Base-by-base conservation (phyloP, 2,329 filamentous ascomycete species). In the Teratosphaeria viscida region DNA sequence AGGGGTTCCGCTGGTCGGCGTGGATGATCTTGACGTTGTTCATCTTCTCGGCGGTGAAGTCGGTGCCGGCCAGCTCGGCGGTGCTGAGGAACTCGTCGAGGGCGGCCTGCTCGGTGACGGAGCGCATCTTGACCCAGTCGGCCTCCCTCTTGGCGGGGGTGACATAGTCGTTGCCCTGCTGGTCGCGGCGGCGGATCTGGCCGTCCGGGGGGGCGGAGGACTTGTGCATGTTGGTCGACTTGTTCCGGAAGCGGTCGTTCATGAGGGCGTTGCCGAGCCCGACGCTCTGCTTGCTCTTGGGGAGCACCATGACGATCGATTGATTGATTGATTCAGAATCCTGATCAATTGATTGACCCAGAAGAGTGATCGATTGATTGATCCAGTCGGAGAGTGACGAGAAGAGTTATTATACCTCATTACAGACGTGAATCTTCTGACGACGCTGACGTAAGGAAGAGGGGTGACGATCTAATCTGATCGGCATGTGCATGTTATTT, bases 11-110 rank as follows among this genome's bases (percentile, higher is more conserved):
- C 77, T 96, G 92, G 74, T 96, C 91, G 66, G 87, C 87, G 74
- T 99, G 94, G 67, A 99, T 96, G 72, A 99, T 96, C 79, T 96
- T 96, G 76, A 97, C 89, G 72, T 95, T 97, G 77, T 92, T 97
- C 84, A 95, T 89, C 82, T 97, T 97, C 79, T 97, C 92, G 32
- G 94, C 95, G 0, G 92, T 97, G 75, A 99, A 99, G 73, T 99
- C 94, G 66, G 94, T 99, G 65, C 91, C 92, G n/a, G 94, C 94
- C 67, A 99, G 80, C 77, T 97, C 92, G 64, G 94, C 95, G 1
- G 94, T 99, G 60, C 88, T 89, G 64, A 99, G 79, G 75, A 99
- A 99, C 75, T 99, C 94, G 74, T 99, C 94, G 63, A 99, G 85
- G 53, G 92, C 92, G 66, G 88, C 92, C 76, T 99, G 94, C 79